Base-by-base conservation (phyloP, 2,329 filamentous ascomycete species). In the Trichoderma aggressivum region DNA sequence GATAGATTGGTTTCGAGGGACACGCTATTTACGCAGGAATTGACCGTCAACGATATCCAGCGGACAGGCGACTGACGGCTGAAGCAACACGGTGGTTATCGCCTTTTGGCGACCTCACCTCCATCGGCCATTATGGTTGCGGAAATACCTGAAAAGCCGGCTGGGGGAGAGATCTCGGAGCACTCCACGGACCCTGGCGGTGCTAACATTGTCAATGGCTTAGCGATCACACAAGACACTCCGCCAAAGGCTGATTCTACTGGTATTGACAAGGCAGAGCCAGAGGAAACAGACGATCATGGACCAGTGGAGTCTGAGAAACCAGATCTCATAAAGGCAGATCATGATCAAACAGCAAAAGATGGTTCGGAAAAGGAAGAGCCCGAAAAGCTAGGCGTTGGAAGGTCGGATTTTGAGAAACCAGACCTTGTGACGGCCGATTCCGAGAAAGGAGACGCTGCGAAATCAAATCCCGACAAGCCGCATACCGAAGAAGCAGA, bases 121-220 rank as follows among this genome's bases (percentile, higher is more conserved):
- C 18, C 72, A 68, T 67, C 74, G 21, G 74, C 73, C 70, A 70
- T 71, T 56, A 71, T 71, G 69, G 34, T 55, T 36, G 58, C 30
- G 26, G 63, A 61, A 16, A 39, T 30, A 32, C 16, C 64, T 16
- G 56, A 69, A 28, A 69, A 56, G 36, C 18, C 21, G 2, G 11
- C 21, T 10, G 56, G 39, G 10, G 43, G 18, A 18, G 14, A 7
- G 12, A 12, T 14, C 30, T 56, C 70, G 21, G 64, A 61, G 12
- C 64, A 43, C 26, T 61, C 61, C 16, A 59, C 30, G 30, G 61
- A 43, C 24, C 32, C 55, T 32, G 69, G 53, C 32, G 55, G 56
- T 21, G 39, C 70, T 8, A 47, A 34, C 59, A 56, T 71, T 24
- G 43, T 6, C 65, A 36, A 58, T 34, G n/a, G 36, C 16, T 16